These are phyloP conservation scores for Ustilago sp. DNA, from an alignment of 1,284 basidiomycete species.

Conservation along the genomic window DNA sequence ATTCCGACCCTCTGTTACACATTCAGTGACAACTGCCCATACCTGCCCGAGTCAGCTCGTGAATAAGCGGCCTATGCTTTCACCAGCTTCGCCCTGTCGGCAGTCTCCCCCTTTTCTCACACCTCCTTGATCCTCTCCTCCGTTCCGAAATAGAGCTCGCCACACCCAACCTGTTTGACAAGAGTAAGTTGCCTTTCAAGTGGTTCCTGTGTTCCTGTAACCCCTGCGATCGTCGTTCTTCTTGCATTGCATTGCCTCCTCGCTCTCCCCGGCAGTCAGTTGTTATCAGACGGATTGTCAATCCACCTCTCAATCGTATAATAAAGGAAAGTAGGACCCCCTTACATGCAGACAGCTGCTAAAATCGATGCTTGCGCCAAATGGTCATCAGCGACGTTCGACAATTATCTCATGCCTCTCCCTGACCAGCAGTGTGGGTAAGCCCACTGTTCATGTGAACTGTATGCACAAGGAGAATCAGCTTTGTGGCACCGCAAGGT, in stretches of 20 bases:
- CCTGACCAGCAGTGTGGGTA: neutral
- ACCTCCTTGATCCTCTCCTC: conserved; percentile 1
- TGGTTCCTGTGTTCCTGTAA: no score
- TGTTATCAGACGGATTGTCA: neutral
- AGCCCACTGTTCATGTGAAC: neutral
- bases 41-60: no score
- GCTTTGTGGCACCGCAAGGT: neutral
- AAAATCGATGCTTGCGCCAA: neutral
- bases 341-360: neutral
- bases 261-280: neutral
- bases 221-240: no score
- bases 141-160: neutral
- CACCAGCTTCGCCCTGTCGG: no score
- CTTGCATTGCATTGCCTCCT: neutral
- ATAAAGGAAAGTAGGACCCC: neutral
- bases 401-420: neutral
- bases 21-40: neutral
- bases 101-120: neutral
- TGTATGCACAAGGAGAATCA: neutral
- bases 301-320: neutral
- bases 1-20: neutral
- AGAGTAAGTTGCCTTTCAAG: no score
- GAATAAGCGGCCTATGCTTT: no score
- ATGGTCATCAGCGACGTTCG: neutral
- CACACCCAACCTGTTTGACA: neutral